Percentiles rank a stretch among this genome's conserved stretches.
phyloP scores from a whole-genome alignment of 1,284 basidiomycete genomes.

The Hypsizygus ulmarius region DNA sequence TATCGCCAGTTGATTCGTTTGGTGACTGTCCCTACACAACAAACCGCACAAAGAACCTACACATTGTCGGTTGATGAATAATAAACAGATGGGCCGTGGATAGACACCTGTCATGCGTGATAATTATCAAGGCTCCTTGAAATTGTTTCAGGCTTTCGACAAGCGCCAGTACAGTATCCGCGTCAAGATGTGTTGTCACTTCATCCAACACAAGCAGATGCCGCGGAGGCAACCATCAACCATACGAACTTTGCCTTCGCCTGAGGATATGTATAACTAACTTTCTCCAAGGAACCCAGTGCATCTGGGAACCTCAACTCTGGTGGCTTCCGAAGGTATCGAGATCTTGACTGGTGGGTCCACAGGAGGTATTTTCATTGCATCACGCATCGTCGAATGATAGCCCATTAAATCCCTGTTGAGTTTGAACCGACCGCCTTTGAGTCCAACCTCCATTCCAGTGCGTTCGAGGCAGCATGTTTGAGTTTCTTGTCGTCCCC shows the following conservation, averaged over 20 bases:
- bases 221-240: constrained; percentile 46
- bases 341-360: constrained; percentile 48
- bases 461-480: constrained; percentile 34
- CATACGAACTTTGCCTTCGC: too few relatives aligned
- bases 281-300: constrained; percentile 49
- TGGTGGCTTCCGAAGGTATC: constrained; percentile 44
- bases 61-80: neutral
- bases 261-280: constrained; percentile 43
- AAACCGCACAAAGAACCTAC: constrained; percentile 37
- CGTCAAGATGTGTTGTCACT: constrained; percentile 70
- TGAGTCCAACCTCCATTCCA: constrained; percentile 39
- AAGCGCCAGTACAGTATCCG: constrained; percentile 60
- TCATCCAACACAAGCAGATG: constrained; percentile 65
- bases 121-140: constrained; percentile 58
- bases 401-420: constrained; percentile 57
- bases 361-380: constrained; percentile 46
- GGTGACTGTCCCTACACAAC: constrained; percentile 38
- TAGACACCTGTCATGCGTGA: constrained; percentile 63
- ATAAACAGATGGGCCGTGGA: constrained; percentile 27
- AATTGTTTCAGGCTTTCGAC: constrained; percentile 53
- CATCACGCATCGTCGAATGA: constrained; percentile 41
- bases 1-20: constrained; percentile 17
- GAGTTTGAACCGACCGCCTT: constrained; percentile 57
- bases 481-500: constrained; percentile 66
- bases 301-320: constrained; percentile 50